A percentile compares a stretch with the other conserved stretches of the same genome.
phyloP scores from a whole-genome alignment of 2,329 filamentous ascomycete genomes.

The Corinectria fuckeliana region DNA sequence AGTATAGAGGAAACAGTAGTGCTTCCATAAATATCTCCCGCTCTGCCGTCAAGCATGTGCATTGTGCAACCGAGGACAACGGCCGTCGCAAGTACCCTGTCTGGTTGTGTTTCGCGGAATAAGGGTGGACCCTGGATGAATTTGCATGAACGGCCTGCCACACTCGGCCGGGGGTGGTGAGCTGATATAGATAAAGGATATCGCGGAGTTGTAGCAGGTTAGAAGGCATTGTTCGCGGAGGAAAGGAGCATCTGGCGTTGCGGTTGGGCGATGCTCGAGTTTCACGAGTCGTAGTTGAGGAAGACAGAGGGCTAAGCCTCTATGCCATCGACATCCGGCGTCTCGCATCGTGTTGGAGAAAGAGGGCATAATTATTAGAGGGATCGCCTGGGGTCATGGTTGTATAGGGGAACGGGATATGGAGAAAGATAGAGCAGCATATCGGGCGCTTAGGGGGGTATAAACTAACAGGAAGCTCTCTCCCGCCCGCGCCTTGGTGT shows the following conservation, averaged over 20 bases:
- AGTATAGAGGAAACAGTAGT: not conserved
- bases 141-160: conserved; percentile 19
- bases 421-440: conserved; percentile 7
- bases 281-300: conserved; percentile 11
- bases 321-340: conserved; percentile 7
- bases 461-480: conserved; percentile 2
- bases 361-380: conserved; percentile 15
- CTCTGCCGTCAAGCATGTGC: not conserved
- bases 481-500: not conserved
- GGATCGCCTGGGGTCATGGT: not conserved
- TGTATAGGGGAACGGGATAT: not conserved
- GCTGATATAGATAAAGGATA: conserved; percentile 2
- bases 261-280: conserved; percentile 4
- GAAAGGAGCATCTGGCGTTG: conserved; percentile 3
- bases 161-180: conserved; percentile 8
- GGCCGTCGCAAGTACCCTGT: conserved; percentile 9
- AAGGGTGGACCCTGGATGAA: conserved; percentile 9
- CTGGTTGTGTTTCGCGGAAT: not conserved
- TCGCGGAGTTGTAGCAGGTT: conserved; percentile 7
- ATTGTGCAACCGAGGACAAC: conserved; percentile 4
- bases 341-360: conserved; percentile 18
- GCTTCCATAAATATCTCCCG: conserved; percentile 16
- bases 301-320: conserved; percentile 11
- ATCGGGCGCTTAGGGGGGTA: conserved; percentile 5
- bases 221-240: not conserved